Percentiles rank a stretch among this genome's conserved stretches.
These are phyloP conservation scores for Podila epigama DNA, from an alignment of 192 early-diverging fungal genomes.

Conservation along the genomic window DNA sequence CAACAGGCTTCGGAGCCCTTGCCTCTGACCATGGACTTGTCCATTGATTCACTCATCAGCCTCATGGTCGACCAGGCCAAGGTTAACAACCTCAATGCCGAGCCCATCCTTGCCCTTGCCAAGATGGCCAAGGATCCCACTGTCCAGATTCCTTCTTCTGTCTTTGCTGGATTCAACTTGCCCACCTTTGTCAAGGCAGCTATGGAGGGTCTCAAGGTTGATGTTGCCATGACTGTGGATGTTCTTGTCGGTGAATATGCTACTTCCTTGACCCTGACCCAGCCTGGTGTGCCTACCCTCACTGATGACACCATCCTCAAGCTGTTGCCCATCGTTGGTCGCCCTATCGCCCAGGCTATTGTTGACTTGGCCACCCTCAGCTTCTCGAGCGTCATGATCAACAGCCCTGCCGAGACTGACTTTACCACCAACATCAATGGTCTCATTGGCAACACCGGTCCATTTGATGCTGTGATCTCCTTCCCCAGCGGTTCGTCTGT, in stretches of 20 bases:
- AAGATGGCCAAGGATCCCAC: constrained; percentile 49
- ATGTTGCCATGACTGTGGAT: constrained; percentile 52
- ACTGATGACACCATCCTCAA: constrained; percentile 57
- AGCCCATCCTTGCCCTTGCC: constrained; percentile 53
- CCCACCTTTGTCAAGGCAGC: constrained; percentile 54
- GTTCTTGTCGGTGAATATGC: constrained; percentile 60
- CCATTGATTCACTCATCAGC: constrained; percentile 54
- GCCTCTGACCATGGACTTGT: constrained; percentile 60
- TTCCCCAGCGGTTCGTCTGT: constrained; percentile 54
- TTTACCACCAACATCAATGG: constrained; percentile 51
- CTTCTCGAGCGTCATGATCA: constrained; percentile 45
- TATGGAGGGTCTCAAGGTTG: constrained; percentile 55
- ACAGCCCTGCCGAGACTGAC: constrained; percentile 37
- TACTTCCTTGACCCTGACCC: constrained; percentile 50
- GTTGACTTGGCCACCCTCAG: constrained; percentile 47
- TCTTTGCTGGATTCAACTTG: constrained; percentile 59
- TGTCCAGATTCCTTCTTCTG: constrained; percentile 39
- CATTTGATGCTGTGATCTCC: constrained; percentile 48
- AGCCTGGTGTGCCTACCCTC: constrained; percentile 50
- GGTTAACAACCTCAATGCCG: constrained; percentile 51
- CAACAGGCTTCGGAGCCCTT: constrained; percentile 44
- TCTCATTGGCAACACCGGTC: constrained; percentile 42
- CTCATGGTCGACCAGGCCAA: constrained; percentile 56
- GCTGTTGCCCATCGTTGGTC: constrained; percentile 60
- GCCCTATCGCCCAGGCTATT: constrained; percentile 62